Percentiles rank a stretch among this genome's conserved stretches.
These are phyloP conservation scores for Quercus mongolica DNA, from an alignment of 306 rosid species.

Conservation along the genomic window DNA sequence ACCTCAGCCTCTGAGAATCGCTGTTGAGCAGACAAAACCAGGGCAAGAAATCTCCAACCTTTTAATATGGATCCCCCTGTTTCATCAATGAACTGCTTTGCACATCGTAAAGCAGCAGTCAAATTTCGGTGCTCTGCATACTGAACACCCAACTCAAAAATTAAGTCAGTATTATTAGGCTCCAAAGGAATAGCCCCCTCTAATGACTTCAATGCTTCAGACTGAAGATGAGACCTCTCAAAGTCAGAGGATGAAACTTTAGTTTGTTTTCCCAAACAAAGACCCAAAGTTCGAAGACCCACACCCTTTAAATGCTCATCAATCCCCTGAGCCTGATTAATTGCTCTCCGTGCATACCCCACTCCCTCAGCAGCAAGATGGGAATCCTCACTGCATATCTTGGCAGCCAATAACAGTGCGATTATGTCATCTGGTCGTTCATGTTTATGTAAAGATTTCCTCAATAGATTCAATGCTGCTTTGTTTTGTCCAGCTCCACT, in stretches of 20 bases:
- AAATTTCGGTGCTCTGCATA: slow-evolving; percentile 80
- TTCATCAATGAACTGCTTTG: slow-evolving; percentile 68
- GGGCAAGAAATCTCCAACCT: slow-evolving; percentile 93
- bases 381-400: slow-evolving; percentile 75
- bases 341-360: slow-evolving; percentile 61
- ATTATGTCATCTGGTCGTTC: slow-evolving; percentile 76
- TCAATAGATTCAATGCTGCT: slow-evolving; percentile 64
- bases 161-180: slow-evolving; percentile 56
- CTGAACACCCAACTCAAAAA: slow-evolving; percentile 75
- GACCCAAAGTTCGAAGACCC: slow-evolving; percentile 76
- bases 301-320: slow-evolving; percentile 76
- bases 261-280: slow-evolving; percentile 78
- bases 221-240: slow-evolving; percentile 53
- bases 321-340: slow-evolving; percentile 39
- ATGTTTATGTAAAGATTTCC: slow-evolving; percentile 79
- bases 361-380: slow-evolving; percentile 82
- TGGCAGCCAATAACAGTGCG: slow-evolving; percentile 76
- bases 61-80: slow-evolving; percentile 82
- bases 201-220: slow-evolving; percentile 55
- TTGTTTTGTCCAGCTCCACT: slow-evolving; percentile 69
- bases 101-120: slow-evolving; percentile 63
- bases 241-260: slow-evolving; percentile 53
- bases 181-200: slow-evolving; percentile 44
- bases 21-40: slow-evolving; percentile 85
- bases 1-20: slow-evolving; percentile 79